phyloP scores from a whole-genome alignment of 805 yeast genomes.

The Vanderwaltozyma tropicalis region DNA sequence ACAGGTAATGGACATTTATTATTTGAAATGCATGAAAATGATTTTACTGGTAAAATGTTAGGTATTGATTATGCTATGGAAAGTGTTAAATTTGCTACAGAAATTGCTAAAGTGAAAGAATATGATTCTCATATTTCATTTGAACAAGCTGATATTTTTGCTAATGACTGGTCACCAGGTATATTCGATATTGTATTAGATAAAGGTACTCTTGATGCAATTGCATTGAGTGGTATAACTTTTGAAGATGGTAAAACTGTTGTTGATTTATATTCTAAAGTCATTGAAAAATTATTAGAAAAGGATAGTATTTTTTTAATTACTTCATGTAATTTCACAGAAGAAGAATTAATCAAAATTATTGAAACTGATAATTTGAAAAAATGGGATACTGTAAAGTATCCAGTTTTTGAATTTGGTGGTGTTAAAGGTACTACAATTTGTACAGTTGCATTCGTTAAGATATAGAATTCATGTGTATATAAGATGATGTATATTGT shows the following conservation, averaged over 20 bases:
- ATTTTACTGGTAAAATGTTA: slow-evolving; percentile 43
- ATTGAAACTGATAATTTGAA: slow-evolving; percentile 38
- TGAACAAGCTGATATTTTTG: slow-evolving; percentile 59
- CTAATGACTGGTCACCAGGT: slow-evolving; percentile 29
- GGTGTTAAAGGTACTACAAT: slow-evolving; percentile 84
- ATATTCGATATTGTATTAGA: slow-evolving; percentile 71
- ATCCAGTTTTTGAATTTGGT: slow-evolving; percentile 82
- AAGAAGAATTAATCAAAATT: slow-evolving; percentile 53
- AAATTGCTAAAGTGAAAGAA: slow-evolving; percentile 38
- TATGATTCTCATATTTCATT: slow-evolving; percentile 38
- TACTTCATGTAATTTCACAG: slow-evolving; percentile 92
- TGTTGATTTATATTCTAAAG: slow-evolving; percentile 50
- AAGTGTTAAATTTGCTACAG: slow-evolving; percentile 66
- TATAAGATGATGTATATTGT: no score
- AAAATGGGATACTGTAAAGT: slow-evolving; percentile 57
- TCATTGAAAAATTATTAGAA: slow-evolving; percentile 47
- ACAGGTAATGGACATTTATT: slow-evolving; percentile 93
- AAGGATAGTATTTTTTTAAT: slow-evolving; percentile 53
- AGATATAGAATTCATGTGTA: slow-evolving; percentile 3
- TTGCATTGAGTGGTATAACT: slow-evolving; percentile 63
- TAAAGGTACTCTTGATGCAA: slow-evolving; percentile 95
- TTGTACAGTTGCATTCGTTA: slow-evolving; percentile 73
- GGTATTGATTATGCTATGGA: slow-evolving; percentile 85
- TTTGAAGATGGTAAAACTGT: slow-evolving; percentile 39
- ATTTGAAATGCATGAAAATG: slow-evolving; percentile 57